Conservation (phyloP, 805 yeast species). For the Brettanomyces nanus region DNA sequence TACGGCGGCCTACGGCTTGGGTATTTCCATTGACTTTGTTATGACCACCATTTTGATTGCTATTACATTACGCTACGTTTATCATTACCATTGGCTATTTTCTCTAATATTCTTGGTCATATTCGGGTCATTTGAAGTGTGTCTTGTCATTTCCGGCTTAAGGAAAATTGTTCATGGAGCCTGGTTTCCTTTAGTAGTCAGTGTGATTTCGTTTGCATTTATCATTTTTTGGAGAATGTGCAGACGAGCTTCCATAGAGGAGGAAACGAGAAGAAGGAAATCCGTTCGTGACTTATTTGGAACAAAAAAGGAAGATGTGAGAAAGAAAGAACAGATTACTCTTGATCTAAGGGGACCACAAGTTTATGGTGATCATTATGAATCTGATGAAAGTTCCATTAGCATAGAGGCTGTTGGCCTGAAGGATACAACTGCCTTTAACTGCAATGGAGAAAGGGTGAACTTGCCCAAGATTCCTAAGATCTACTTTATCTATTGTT, state of each 20-base stretch:
- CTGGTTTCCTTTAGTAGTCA: constrained; percentile 49
- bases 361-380: neutral
- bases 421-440: constrained; percentile 1
- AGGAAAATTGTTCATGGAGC: constrained; percentile 52
- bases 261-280: constrained; percentile 23
- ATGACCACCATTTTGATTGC: constrained; percentile 42
- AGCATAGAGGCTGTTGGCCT: neutral
- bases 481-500: constrained; percentile 35
- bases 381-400: neutral
- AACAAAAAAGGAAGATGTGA: constrained; percentile 9
- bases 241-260: constrained; percentile 31
- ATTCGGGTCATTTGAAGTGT: constrained; percentile 40
- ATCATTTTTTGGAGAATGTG: constrained; percentile 42
- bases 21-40: constrained; percentile 46
- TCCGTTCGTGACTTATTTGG: constrained; percentile 28
- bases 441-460: constrained; percentile 1
- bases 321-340: constrained; percentile 13
- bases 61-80: constrained; percentile 39
- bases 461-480: constrained; percentile 22
- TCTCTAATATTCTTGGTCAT: constrained; percentile 28
- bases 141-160: constrained; percentile 39
- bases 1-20: constrained; percentile 55
- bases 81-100: constrained; percentile 27
- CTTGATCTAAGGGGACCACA: constrained; percentile 10
- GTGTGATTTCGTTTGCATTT: constrained; percentile 29